phyloP scores from a whole-genome alignment of 2,329 filamentous ascomycete species.

The Penicillium glabrum region DNA sequence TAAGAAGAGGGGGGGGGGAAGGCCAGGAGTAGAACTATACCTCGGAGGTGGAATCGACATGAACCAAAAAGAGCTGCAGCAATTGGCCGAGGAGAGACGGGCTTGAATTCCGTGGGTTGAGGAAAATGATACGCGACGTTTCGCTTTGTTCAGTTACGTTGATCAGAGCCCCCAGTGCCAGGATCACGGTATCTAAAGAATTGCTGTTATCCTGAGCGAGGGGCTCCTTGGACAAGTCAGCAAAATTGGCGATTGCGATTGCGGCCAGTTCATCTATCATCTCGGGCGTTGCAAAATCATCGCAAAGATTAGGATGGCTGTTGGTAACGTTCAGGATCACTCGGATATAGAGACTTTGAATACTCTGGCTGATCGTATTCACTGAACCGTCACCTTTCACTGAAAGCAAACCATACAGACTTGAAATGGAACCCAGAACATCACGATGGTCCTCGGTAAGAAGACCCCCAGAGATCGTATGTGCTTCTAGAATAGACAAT shows the following conservation, averaged over 20 bases:
- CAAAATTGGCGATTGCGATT: conserved; percentile 36
- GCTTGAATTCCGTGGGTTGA: conserved; percentile 38
- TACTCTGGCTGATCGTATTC: conserved; percentile 22
- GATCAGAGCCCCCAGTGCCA: conserved; percentile 79
- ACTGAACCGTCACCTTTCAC: conserved; percentile 9
- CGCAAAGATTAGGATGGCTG: conserved; percentile 68
- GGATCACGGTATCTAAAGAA: conserved; percentile 69
- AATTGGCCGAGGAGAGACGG: conserved; percentile 58
- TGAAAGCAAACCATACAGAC: conserved; percentile 42
- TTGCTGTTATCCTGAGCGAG: conserved; percentile 46
- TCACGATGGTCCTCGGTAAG: conserved; percentile 27
- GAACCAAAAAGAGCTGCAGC: conserved; percentile 65
- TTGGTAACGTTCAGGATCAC: conserved; percentile 85
- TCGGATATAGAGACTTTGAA: conserved; percentile 55
- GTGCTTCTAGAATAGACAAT: conserved; percentile 41
- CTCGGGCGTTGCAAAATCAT: conserved; percentile 58
- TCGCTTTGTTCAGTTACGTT: conserved; percentile 81
- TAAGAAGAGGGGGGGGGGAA: neutral
- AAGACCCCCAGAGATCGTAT: conserved; percentile 30
- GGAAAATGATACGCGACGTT: conserved; percentile 55
- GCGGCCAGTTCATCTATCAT: conserved; percentile 38
- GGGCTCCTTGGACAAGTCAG: conserved; percentile 29
- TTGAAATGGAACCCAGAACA: conserved; percentile 30
- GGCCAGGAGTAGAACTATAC: conserved; percentile 50
- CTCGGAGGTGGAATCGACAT: conserved; percentile 65